phyloP scores from a whole-genome alignment of 1,284 basidiomycete genomes.

The Cutaneotrichosporon sp. region DNA sequence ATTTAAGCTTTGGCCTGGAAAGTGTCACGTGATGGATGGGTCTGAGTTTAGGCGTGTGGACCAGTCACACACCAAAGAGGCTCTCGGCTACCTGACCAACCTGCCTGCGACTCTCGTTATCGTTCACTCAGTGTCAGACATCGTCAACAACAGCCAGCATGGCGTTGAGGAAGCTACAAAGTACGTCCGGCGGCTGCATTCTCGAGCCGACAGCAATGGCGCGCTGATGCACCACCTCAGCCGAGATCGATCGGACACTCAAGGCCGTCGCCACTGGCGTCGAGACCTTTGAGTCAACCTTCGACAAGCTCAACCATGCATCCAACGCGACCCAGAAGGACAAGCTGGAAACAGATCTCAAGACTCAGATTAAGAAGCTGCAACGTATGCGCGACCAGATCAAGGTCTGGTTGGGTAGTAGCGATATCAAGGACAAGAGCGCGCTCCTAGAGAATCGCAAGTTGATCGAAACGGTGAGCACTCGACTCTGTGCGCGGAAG shows the following conservation, averaged over 20 bases:
- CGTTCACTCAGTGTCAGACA: neutral
- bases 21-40: neutral
- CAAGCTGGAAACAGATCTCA: constrained; percentile 89
- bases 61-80: neutral
- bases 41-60: neutral
- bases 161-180: constrained; percentile 44
- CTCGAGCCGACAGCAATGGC: neutral
- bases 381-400: constrained; percentile 98
- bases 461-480: constrained; percentile 95
- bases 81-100: neutral
- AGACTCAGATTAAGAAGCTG: constrained; percentile 98
- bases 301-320: constrained; percentile 91
- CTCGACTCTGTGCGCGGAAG: too few species aligned
- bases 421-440: constrained; percentile 99
- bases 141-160: constrained; percentile 17
- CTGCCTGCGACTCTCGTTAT: neutral
- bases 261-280: constrained; percentile 93
- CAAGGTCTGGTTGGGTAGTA: constrained; percentile 96
- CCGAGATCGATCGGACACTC: constrained; percentile 92
- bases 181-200: constrained; percentile 27
- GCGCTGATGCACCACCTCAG: constrained; percentile 51
- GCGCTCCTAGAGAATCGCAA: constrained; percentile 86
- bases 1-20: neutral
- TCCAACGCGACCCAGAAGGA: constrained; percentile 90
- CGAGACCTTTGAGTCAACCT: constrained; percentile 89